Conservation (phyloP, 2,329 filamentous ascomycete species). For the Xylaria sp. region DNA sequence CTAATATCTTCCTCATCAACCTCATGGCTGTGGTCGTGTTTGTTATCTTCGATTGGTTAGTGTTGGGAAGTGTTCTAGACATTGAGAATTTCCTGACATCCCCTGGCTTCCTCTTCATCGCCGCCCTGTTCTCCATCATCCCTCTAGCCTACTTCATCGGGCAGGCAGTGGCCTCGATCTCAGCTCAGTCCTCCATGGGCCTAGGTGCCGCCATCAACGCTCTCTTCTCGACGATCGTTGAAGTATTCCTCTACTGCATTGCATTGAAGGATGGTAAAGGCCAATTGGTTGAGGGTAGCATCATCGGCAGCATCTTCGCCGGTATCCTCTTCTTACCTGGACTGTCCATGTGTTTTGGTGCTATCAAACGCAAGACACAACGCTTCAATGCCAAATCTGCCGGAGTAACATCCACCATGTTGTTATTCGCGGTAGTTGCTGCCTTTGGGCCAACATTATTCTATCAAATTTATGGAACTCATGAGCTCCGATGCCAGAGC, state of each 20-base stretch:
- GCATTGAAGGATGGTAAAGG: slow-evolving; percentile 92
- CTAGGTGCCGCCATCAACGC: slow-evolving; percentile 96
- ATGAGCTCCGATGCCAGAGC: slow-evolving; percentile 86
- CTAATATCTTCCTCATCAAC: slow-evolving; percentile 99
- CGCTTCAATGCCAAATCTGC: slow-evolving; percentile 97
- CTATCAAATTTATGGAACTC: slow-evolving; percentile 98
- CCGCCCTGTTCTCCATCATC: slow-evolving; percentile 89
- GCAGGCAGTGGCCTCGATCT: slow-evolving; percentile 97
- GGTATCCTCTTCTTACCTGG: slow-evolving; percentile 94
- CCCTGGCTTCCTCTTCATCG: slow-evolving; percentile 82
- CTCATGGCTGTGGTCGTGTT: slow-evolving; percentile 92
- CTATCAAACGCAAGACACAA: slow-evolving; percentile 96
- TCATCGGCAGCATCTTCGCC: slow-evolving; percentile 97
- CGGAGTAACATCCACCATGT: slow-evolving; percentile 96
- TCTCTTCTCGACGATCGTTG: slow-evolving; percentile 96
- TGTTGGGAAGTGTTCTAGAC: slow-evolving; percentile 73
- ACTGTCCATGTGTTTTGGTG: slow-evolving; percentile 97
- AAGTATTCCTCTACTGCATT: slow-evolving; percentile 97
- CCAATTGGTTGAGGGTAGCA: slow-evolving; percentile 91
- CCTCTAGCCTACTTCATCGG: slow-evolving; percentile 98
- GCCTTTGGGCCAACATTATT: slow-evolving; percentile 96
- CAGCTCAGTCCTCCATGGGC: slow-evolving; percentile 97
- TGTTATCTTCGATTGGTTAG: slow-evolving; percentile 89
- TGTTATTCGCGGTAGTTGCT: slow-evolving; percentile 93
- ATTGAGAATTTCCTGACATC: slow-evolving; percentile 77